These are phyloP conservation scores for Petunia axillaris DNA, from an alignment of 257 asterid genomes.

Conservation along the genomic window DNA sequence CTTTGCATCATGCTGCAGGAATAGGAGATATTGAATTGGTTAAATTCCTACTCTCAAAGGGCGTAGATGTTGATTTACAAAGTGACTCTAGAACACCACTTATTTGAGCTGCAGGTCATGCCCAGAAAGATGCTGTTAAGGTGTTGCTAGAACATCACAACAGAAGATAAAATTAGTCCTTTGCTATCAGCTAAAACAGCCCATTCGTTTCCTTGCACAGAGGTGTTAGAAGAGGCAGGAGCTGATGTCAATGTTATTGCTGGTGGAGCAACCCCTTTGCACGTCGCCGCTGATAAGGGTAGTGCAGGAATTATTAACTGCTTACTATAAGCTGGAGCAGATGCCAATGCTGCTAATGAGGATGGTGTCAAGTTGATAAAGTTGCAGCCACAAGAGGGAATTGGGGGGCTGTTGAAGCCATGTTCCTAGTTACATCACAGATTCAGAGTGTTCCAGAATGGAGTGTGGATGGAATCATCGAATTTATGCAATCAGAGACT, in stretches of 20 bases:
- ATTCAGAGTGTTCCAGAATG: constrained; percentile 55
- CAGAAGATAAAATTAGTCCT: constrained; percentile 63
- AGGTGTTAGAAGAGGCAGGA: constrained; percentile 85
- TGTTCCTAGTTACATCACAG: constrained; percentile 63
- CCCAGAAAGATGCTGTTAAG: constrained; percentile 77
- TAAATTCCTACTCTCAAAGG: constrained; percentile 63
- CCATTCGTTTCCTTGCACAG: constrained; percentile 74
- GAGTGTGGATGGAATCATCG: constrained; percentile 78
- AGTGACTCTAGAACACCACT: constrained; percentile 95
- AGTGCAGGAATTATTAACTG: constrained; percentile 68
- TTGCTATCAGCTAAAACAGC: constrained; percentile 81
- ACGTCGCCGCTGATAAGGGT: constrained; percentile 89
- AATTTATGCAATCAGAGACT: constrained; percentile 58
- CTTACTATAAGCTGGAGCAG: constrained; percentile 89
- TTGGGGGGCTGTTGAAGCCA: constrained; percentile 71
- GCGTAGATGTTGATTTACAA: constrained; percentile 69
- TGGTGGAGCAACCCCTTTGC: constrained; percentile 95
- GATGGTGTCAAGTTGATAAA: constrained; percentile 76
- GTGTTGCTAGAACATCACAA: constrained; percentile 64
- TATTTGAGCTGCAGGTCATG: constrained; percentile 97
- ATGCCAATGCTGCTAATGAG: constrained; percentile 84
- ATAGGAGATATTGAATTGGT: constrained; percentile 78
- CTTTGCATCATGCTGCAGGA: constrained; percentile 91
- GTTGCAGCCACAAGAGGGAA: constrained; percentile 79
- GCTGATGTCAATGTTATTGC: constrained; percentile 75